phyloP scores from a whole-genome alignment of 2,329 filamentous ascomycete genomes.

The Periconia sp. region DNA sequence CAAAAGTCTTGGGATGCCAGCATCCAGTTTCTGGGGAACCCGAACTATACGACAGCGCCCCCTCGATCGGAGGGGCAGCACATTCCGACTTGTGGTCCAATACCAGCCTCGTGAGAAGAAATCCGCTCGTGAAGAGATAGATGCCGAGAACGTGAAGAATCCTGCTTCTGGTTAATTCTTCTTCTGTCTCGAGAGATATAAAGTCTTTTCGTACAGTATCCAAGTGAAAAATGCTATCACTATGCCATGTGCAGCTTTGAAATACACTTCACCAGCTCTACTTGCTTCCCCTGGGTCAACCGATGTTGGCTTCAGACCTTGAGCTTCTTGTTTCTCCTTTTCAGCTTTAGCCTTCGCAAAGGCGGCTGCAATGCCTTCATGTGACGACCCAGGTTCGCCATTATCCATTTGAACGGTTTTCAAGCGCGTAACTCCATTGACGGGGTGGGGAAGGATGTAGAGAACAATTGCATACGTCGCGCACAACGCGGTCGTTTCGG shows the following conservation, averaged over 20 bases:
- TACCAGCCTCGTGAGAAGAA: slow-evolving; percentile 84
- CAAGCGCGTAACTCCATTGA: slow-evolving; percentile 7
- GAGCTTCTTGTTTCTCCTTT: slow-evolving; percentile 35
- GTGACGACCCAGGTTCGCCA: slow-evolving; percentile 39
- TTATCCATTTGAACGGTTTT: slow-evolving; percentile 35
- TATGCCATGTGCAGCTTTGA: slow-evolving; percentile 56
- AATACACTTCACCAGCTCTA: slow-evolving; percentile 50
- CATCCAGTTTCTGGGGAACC: slow-evolving; percentile 66
- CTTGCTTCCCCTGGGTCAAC: slow-evolving; percentile 35
- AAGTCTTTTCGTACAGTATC: slow-evolving; percentile 54
- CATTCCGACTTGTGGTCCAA: slow-evolving; percentile 77
- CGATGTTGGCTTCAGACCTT: slow-evolving; percentile 27
- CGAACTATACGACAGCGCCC: slow-evolving; percentile 35
- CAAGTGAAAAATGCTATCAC: slow-evolving; percentile 68
- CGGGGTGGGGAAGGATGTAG: not conserved
- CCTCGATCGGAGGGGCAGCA: slow-evolving; percentile 69
- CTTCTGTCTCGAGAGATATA: not conserved
- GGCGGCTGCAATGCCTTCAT: slow-evolving; percentile 39
- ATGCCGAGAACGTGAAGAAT: slow-evolving; percentile 78
- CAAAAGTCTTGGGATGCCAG: slow-evolving; percentile 94
- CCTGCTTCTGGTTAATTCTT: slow-evolving; percentile 42
- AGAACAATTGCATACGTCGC: not conserved
- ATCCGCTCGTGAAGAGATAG: slow-evolving; percentile 91
- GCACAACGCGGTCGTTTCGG: not conserved
- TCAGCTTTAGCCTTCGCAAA: slow-evolving; percentile 39